phyloP scores from a whole-genome alignment of 2,329 filamentous ascomycete species.

The Dactylellina haptotyla region DNA sequence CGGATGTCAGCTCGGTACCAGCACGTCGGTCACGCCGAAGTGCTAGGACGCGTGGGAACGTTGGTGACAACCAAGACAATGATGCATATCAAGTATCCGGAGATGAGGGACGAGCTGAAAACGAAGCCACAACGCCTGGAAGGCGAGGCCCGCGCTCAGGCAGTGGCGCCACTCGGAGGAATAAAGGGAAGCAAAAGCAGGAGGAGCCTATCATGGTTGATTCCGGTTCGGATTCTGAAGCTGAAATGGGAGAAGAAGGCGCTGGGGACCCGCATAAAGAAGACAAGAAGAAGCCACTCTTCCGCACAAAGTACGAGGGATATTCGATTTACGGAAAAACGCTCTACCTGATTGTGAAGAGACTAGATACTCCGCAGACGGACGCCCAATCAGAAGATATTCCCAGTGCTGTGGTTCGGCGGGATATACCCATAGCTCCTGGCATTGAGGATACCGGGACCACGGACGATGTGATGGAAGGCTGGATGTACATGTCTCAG shows the following conservation, averaged over 20 bases:
- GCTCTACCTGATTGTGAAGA: slow-evolving; percentile 84
- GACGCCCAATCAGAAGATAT: slow-evolving; percentile 1
- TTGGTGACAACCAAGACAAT: slow-evolving; percentile 17
- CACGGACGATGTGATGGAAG: slow-evolving; percentile 72
- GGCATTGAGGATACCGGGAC: slow-evolving; percentile 53
- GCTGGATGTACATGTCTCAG: slow-evolving; percentile 85
- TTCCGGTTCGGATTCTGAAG: slow-evolving; percentile 41
- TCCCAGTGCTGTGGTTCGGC: slow-evolving; percentile 57
- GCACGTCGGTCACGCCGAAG: slow-evolving; percentile 42
- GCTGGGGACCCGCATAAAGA: slow-evolving; percentile 62
- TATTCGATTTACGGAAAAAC: slow-evolving; percentile 96
- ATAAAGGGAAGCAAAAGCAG: slow-evolving; percentile 16
- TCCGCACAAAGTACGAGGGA: slow-evolving; percentile 90
- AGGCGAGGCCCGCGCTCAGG: slow-evolving; percentile 28
- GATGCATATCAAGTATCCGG: slow-evolving; percentile 18
- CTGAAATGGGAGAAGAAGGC: slow-evolving; percentile 25
- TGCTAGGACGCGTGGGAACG: slow-evolving; percentile 27
- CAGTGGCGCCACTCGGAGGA: slow-evolving; percentile 37
- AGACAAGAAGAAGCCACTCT: slow-evolving; percentile 89
- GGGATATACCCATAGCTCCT: slow-evolving; percentile 42
- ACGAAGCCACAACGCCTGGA: slow-evolving; percentile 46
- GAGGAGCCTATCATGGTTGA: slow-evolving; percentile 30
- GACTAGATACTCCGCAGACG: slow-evolving; percentile 25
- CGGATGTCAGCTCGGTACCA: slow-evolving; percentile 37
- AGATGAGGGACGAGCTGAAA: slow-evolving; percentile 48